Evolutionary conservation across 257 asterid genomes (phyloP).

Genomic region (Solanum tacnaense): DNA sequence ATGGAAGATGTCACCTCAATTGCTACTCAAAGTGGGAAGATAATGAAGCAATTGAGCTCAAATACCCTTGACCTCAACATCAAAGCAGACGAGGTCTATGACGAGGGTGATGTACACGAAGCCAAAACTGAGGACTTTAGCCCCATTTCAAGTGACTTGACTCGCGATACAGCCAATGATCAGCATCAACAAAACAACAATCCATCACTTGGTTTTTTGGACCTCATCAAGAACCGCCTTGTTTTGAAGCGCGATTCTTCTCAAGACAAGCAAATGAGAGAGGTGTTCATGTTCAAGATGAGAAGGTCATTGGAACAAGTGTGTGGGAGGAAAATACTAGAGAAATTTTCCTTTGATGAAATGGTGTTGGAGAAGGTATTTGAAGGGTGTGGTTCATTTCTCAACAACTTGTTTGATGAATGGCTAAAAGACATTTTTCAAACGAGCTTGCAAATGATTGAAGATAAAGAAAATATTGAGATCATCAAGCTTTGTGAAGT

Average conservation of each 20-base stretch:
- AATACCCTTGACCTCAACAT: slow-evolving; percentile 62
- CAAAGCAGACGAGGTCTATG: slow-evolving; percentile 29
- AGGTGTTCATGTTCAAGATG: slow-evolving; percentile 29
- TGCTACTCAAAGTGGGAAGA: slow-evolving; percentile 3
- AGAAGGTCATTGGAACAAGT: slow-evolving; percentile 15
- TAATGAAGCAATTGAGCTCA: slow-evolving; percentile 14
- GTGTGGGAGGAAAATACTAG: slow-evolving; percentile 3
- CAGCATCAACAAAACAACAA: slow-evolving; percentile 2
- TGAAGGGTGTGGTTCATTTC: slow-evolving; percentile 32
- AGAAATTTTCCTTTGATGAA: slow-evolving; percentile 31
- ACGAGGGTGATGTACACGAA: slow-evolving; percentile 8
- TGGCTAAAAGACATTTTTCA: slow-evolving; percentile 57
- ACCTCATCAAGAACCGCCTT: slow-evolving; percentile 31
- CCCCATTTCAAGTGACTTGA: slow-evolving; percentile 32
- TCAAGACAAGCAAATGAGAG: slow-evolving; percentile 25
- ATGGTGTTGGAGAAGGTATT: slow-evolving; percentile 30
- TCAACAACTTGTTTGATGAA: slow-evolving; percentile 37
- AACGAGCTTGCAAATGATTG: slow-evolving; percentile 20
- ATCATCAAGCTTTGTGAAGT: slow-evolving; percentile 41
- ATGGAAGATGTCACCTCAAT: slow-evolving; percentile 21
- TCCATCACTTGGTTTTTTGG: slow-evolving; percentile 19
- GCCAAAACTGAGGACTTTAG: slow-evolving; percentile 9
- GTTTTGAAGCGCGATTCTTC: slow-evolving; percentile 17
- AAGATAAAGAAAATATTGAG: slow-evolving; percentile 1
- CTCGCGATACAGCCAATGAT: slow-evolving; percentile 15